phyloP scores from a whole-genome alignment of 1,284 basidiomycete species.

The Thelephora terrestris region DNA sequence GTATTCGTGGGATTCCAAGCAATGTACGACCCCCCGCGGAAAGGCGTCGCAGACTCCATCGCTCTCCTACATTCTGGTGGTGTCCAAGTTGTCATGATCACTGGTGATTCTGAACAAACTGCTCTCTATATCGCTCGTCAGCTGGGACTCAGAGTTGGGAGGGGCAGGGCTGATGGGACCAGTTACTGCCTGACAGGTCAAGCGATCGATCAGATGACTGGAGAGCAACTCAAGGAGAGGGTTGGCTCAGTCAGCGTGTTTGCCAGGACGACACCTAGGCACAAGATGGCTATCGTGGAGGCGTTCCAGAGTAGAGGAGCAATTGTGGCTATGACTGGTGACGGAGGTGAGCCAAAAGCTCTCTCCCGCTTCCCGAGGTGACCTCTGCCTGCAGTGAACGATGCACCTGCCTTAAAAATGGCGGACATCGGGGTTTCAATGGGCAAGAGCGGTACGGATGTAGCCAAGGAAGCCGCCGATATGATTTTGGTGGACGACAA shows the following conservation, averaged over 20 bases:
- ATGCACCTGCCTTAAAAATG: constrained; percentile 95
- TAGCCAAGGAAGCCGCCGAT: constrained; percentile 96
- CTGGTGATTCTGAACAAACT: constrained; percentile 89
- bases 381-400: constrained; percentile 60
- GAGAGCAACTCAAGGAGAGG: constrained; percentile 72
- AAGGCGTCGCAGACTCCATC: constrained; percentile 88
- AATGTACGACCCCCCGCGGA: constrained; percentile 92
- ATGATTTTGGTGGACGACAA: constrained; percentile 97
- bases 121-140: constrained; percentile 83
- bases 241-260: constrained; percentile 85
- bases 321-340: constrained; percentile 96
- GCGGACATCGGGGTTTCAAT: constrained; percentile 97
- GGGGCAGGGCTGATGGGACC: constrained; percentile 19
- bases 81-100: constrained; percentile 97
- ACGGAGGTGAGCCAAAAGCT: constrained; percentile 49
- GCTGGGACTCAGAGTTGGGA: constrained; percentile 69
- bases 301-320: constrained; percentile 84
- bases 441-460: constrained; percentile 95
- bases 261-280: constrained; percentile 89
- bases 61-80: constrained; percentile 72
- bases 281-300: constrained; percentile 96
- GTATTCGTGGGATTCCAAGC: constrained; percentile 91
- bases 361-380: constrained; percentile 3
- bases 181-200: constrained; percentile 67
- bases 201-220: constrained; percentile 78